Evolutionary conservation across 169 alveolate species (phyloP).

Genomic region (Hepatocystis sp.): DNA sequence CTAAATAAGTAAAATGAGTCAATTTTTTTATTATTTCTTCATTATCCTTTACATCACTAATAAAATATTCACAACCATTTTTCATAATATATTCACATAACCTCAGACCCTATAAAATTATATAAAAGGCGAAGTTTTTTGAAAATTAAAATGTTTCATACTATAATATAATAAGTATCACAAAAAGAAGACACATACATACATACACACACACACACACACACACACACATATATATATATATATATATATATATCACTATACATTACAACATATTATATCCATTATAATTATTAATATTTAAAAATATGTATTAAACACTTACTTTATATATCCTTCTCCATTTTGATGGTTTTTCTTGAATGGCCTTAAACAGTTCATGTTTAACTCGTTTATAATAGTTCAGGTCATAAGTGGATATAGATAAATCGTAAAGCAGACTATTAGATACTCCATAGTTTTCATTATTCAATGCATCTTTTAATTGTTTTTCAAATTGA

Average conservation of each 20-base stretch:
- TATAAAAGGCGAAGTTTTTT: background rate
- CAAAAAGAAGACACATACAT: constrained; percentile 1
- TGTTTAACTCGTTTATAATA: constrained; percentile 45
- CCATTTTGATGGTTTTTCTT: constrained; percentile 71
- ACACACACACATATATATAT: background rate
- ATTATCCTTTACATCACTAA: constrained; percentile 63
- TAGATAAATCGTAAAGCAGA: constrained; percentile 52
- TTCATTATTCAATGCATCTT: constrained; percentile 64
- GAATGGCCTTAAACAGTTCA: constrained; percentile 65
- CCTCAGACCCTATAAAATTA: constrained; percentile 20
- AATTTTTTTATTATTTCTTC: constrained; percentile 57
- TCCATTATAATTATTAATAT: too few species aligned
- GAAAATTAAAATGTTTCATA: background rate
- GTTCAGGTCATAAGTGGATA: constrained; percentile 61
- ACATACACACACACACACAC: background rate
- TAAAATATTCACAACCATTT: constrained; percentile 69
- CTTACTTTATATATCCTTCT: constrained; percentile 62
- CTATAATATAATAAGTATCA: background rate
- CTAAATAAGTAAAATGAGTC: constrained; percentile 54
- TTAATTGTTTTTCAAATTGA: constrained; percentile 60
- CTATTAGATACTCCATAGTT: constrained; percentile 72
- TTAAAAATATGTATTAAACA: background rate
- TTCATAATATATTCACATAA: constrained; percentile 69
- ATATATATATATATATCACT: too few species aligned
- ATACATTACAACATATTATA: too few species aligned